Evolutionary conservation across 1,284 basidiomycete genomes (phyloP), one percentile per base, ranked within the genome.

Genomic region (Pulveroboletus sp.): DNA sequence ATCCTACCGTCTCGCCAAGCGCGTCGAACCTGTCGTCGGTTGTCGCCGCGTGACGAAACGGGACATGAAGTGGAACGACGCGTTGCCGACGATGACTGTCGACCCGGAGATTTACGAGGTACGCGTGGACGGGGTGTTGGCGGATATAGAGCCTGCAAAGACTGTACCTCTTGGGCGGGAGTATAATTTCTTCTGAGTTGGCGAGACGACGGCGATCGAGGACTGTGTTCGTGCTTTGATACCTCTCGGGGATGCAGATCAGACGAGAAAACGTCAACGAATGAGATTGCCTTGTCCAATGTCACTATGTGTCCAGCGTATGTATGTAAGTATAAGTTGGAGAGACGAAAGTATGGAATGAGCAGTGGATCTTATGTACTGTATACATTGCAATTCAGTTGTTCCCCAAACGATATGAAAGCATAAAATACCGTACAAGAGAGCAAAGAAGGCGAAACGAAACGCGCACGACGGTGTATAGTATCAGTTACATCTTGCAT

Each of bases 21-120:
- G 82, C 5, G 75, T 84, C 14, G 87, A 89, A 62, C 84, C 92
- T 0, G 96, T 98, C 39, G 80, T 78, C 56, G 82, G 82, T 15
- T 98, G 96, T 67, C 80, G 95, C 31, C 75, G 73, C 2, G 80
- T 98, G 45, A 81, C 74, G 29, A 98, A 98, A 79, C 82, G 82
- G 66, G 88, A 96, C 70, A 96, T 98, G 94, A 98, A 97, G 76
- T 91, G 87, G 83, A 99, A 99, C 73, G 79, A 85, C 57, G 75
- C 80, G 49, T 85, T 86, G 61, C 97, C 96, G 3, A 80, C 80
- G 70, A 92, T 99, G 83, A 77, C 64, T 15, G 96, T 99, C 43
- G 93, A 99, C 72, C 92, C 97, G 1, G 96, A 99, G 77, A 92
- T 81, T 53, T 98, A 96, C 72, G 88, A 91, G 58, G 94, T 97